Percentiles rank a stretch among this genome's conserved stretches.
Evolutionary conservation across 1,284 basidiomycete species (phyloP).

Genomic region (Porodaedalea pini): DNA sequence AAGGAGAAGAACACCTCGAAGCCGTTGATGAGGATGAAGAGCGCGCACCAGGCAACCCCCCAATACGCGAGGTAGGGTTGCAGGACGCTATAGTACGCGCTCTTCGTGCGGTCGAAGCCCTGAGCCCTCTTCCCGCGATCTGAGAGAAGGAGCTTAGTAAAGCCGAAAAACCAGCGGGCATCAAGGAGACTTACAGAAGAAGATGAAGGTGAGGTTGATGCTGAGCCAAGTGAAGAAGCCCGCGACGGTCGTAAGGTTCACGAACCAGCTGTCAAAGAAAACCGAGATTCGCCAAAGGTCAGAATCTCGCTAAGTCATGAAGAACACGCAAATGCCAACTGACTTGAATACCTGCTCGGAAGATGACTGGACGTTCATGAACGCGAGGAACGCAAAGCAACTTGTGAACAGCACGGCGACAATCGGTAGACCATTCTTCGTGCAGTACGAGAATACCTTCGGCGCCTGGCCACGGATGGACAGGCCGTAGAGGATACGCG

Average conservation of each 20-base stretch:
- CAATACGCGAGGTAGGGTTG: constrained; percentile 36
- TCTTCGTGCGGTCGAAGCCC: constrained; percentile 50
- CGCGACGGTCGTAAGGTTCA: constrained; percentile 53
- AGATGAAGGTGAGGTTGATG: constrained; percentile 71
- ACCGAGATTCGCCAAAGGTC: constrained; percentile 28
- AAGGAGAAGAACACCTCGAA: constrained; percentile 62
- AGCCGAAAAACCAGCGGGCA: neutral
- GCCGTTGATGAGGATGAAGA: constrained; percentile 48
- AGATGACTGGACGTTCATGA: constrained; percentile 42
- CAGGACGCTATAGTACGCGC: constrained; percentile 53
- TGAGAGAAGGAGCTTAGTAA: neutral
- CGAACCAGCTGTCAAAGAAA: constrained; percentile 45
- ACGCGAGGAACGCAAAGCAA: constrained; percentile 48
- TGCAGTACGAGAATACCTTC: constrained; percentile 59
- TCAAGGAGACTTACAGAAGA: constrained; percentile 55
- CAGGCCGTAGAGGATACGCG: constrained; percentile 80
- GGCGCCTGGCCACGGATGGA: constrained; percentile 76
- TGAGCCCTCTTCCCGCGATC: constrained; percentile 56
- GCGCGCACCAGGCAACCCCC: constrained; percentile 36
- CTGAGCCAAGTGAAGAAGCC: constrained; percentile 67
- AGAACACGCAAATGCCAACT: constrained; percentile 18
- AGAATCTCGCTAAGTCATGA: too few species aligned
- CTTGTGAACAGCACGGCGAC: constrained; percentile 35
- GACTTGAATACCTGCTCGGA: constrained; percentile 37
- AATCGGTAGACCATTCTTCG: constrained; percentile 69